These are phyloP conservation scores for Penicillium sp. DNA, from an alignment of 2,329 filamentous ascomycete species.

Conservation along the genomic window DNA sequence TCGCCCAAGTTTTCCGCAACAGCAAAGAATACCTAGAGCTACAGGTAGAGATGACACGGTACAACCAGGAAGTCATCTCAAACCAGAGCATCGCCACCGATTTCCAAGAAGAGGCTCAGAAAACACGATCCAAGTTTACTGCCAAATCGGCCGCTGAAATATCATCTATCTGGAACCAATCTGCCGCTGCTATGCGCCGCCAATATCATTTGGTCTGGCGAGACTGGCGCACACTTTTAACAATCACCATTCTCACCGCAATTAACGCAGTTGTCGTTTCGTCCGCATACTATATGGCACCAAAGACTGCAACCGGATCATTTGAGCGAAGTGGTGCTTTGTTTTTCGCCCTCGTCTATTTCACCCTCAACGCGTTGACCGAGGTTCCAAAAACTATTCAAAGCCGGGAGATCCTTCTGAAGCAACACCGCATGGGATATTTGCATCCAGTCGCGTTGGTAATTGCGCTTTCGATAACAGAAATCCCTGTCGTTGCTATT, in stretches of 20 bases:
- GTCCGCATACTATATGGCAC: background rate
- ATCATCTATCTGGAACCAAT: background rate
- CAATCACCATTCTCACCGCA: background rate
- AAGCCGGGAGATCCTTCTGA: background rate
- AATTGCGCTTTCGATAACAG: background rate
- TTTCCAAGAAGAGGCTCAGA: no score
- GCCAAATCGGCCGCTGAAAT: no score
- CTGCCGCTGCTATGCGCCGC: background rate
- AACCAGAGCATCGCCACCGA: no score
- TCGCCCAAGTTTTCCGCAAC: no score
- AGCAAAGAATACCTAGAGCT: no score
- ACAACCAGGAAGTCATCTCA: no score
- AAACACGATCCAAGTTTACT: no score
- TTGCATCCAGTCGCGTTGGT: background rate
- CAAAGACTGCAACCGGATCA: background rate
- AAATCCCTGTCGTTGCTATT: background rate
- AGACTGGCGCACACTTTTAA: background rate
- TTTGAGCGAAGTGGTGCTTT: conserved; percentile 1
- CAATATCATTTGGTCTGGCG: background rate
- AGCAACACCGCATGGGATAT: background rate
- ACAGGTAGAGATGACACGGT: no score
- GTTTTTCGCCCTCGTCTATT: background rate
- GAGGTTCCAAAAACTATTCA: background rate
- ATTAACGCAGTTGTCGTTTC: background rate
- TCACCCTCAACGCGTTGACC: background rate